Evolutionary conservation across 306 rosid species (phyloP).

Genomic region (Trifolium repens): DNA sequence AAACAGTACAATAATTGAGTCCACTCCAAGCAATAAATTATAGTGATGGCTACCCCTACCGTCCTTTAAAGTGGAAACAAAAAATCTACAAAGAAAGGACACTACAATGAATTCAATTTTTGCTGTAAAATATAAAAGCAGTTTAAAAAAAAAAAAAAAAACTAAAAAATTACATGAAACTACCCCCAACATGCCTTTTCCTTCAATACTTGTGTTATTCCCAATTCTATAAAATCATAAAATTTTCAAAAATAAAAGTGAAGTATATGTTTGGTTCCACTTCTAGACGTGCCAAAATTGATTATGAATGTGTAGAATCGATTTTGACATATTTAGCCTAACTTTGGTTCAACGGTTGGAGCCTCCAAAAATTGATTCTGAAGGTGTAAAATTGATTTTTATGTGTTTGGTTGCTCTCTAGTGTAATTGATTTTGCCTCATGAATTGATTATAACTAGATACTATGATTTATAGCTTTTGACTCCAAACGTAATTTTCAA

Average conservation of each 20-base stretch:
- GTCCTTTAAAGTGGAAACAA: constrained; percentile 18
- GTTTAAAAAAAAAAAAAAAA: background rate
- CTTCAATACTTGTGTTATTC: constrained; percentile 5
- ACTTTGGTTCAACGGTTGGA: too few species aligned
- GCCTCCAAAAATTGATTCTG: too few species aligned
- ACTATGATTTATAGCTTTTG: too few species aligned
- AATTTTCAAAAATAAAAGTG: background rate
- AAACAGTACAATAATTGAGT: constrained; percentile 9
- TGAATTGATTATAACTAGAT: too few species aligned
- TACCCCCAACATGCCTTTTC: background rate
- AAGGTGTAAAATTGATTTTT: too few species aligned
- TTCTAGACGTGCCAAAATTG: background rate
- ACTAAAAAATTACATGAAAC: constrained; percentile 16
- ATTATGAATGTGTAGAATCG: too few species aligned
- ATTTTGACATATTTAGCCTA: too few species aligned
- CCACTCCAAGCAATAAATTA: constrained; percentile 24
- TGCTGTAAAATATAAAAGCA: constrained; percentile 1
- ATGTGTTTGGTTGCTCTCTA: too few species aligned
- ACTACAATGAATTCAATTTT: constrained; percentile 20
- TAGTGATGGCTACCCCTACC: constrained; percentile 11
- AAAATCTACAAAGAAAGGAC: constrained; percentile 30
- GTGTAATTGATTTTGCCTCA: too few species aligned
- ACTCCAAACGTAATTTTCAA: background rate
- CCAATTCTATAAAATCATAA: background rate
- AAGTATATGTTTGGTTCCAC: background rate